phyloP scores from a whole-genome alignment of 2,329 filamentous ascomycete genomes.

The Pleomassaria siparia region DNA sequence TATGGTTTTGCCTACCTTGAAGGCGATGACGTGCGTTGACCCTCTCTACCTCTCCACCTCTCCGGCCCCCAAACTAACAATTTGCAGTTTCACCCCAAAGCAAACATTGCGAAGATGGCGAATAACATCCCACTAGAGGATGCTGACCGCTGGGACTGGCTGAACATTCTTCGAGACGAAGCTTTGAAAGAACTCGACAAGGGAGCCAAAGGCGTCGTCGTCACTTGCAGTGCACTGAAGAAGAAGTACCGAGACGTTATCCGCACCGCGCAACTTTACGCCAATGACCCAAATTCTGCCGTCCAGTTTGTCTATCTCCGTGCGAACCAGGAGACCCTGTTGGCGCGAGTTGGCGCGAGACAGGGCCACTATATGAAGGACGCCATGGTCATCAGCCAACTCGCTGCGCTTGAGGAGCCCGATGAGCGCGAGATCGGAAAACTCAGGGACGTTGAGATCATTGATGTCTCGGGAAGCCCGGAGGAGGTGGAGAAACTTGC shows the following conservation, averaged over 20 bases:
- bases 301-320: constrained; percentile 92
- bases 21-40: constrained; percentile 50
- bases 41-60: background rate
- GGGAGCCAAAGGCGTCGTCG: constrained; percentile 67
- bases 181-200: constrained; percentile 41
- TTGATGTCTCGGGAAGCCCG: constrained; percentile 49
- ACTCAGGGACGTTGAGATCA: constrained; percentile 47
- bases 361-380: constrained; percentile 94
- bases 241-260: constrained; percentile 86
- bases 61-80: too few relatives aligned
- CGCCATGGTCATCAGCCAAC: constrained; percentile 91
- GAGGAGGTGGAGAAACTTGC: constrained; percentile 46
- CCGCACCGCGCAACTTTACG: constrained; percentile 51
- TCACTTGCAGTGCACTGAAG: constrained; percentile 95
- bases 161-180: constrained; percentile 56
- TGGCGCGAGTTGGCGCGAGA: constrained; percentile 72
- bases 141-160: constrained; percentile 96
- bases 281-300: constrained; percentile 46
- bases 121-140: constrained; percentile 83
- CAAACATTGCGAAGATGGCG: constrained; percentile 78
- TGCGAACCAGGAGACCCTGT: constrained; percentile 72
- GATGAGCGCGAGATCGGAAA: constrained; percentile 61
- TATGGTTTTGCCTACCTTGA: constrained; percentile 53
- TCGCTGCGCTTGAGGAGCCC: constrained; percentile 84
- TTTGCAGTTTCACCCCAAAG: constrained; percentile 51